Evolutionary conservation across 1,284 basidiomycete genomes (phyloP).

Genomic region (Cryptococcus jaspeensis): DNA sequence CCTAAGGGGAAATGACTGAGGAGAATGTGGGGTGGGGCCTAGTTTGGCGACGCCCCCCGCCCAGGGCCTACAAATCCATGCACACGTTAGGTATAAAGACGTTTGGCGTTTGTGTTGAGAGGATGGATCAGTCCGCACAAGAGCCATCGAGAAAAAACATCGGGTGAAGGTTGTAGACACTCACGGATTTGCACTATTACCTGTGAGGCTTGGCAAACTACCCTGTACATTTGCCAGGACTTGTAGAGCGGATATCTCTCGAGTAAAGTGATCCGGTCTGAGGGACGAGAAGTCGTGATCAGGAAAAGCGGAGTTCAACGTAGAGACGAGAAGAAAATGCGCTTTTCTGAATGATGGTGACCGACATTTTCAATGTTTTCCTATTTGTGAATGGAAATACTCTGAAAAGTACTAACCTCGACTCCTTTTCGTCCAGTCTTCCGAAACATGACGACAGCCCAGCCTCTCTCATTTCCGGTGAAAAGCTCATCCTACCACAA

Average conservation of each 20-base stretch:
- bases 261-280: slow-evolving; percentile 84
- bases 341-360: slow-evolving; percentile 35
- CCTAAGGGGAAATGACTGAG: neutral
- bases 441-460: slow-evolving; percentile 50
- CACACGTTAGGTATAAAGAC: no score
- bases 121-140: no score
- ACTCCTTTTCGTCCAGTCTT: slow-evolving; percentile 49
- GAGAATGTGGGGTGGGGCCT: neutral
- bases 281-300: slow-evolving; percentile 97
- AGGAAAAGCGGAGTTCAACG: slow-evolving; percentile 94
- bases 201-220: slow-evolving; percentile 32
- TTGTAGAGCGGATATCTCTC: slow-evolving; percentile 66
- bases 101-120: no score
- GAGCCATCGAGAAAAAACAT: no score
- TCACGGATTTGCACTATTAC: slow-evolving; percentile 27
- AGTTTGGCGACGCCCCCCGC: neutral
- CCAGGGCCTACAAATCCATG: neutral
- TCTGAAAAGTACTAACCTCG: slow-evolving; percentile 48
- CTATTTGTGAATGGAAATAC: no score
- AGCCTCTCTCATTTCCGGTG: slow-evolving; percentile 50
- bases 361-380: no score
- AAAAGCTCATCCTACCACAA: slow-evolving; percentile 49
- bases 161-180: no score
- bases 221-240: slow-evolving; percentile 36
- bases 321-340: slow-evolving; percentile 79